phyloP scores from a whole-genome alignment of 768 basidiomycete genomes.

The Suillus tomentosus region DNA sequence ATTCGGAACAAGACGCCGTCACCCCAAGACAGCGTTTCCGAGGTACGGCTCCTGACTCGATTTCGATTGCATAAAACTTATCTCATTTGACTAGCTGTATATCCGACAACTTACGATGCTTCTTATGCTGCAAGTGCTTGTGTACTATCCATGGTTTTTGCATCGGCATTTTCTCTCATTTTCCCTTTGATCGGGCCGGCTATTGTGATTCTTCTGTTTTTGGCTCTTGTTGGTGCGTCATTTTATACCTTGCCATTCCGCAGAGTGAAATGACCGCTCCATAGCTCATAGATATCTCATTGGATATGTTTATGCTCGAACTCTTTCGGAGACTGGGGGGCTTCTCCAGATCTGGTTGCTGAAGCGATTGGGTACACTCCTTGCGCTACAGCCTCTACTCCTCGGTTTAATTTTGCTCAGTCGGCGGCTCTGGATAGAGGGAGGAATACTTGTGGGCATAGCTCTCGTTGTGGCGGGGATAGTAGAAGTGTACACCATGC shows the following conservation, averaged over 20 bases:
- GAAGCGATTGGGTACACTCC: conserved; percentile 67
- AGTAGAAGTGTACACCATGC: conserved; percentile 59
- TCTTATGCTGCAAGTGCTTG: conserved; percentile 67
- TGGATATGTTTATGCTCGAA: conserved; percentile 76
- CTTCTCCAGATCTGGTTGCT: conserved; percentile 75
- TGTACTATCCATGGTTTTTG: conserved; percentile 68
- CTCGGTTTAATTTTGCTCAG: conserved; percentile 74
- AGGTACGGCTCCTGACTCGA: conserved; percentile 45
- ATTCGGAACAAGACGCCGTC: conserved; percentile 57
- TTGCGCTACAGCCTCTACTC: conserved; percentile 73
- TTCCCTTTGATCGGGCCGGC: conserved; percentile 79
- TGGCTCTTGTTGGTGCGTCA: conserved; percentile 63
- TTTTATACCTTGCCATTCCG: not conserved
- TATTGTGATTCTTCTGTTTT: conserved; percentile 61
- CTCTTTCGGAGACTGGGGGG: conserved; percentile 75
- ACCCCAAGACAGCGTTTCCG: conserved; percentile 82
- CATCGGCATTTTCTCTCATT: conserved; percentile 70
- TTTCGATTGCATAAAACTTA: conserved; percentile 5
- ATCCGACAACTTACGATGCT: conserved; percentile 71
- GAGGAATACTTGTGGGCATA: conserved; percentile 58
- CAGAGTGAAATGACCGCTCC: conserved; percentile 3
- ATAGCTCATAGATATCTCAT: conserved; percentile 79
- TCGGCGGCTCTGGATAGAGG: conserved; percentile 70
- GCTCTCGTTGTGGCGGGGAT: conserved; percentile 56
- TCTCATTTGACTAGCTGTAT: conserved; percentile 52